phyloP scores from a whole-genome alignment of 2,329 filamentous ascomycete genomes.

The Ceratocystis eucalypticola region DNA sequence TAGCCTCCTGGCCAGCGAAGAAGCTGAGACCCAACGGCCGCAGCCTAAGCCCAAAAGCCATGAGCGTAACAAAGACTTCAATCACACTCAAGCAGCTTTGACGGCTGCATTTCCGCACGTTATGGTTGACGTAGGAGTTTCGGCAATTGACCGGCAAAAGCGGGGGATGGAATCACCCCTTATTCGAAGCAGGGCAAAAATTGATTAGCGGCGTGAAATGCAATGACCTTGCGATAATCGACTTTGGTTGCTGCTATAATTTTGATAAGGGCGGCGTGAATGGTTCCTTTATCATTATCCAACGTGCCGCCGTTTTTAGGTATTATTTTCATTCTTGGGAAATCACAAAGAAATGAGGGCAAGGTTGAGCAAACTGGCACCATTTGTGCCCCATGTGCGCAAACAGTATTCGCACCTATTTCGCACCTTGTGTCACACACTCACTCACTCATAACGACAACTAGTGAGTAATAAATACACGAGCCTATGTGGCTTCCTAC shows the following conservation, averaged over 20 bases:
- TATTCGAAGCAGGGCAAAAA: background rate
- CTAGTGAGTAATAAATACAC: background rate
- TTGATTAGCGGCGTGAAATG: background rate
- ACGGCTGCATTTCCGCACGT: constrained; percentile 11
- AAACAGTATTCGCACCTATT: constrained; percentile 5
- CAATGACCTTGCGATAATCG: background rate
- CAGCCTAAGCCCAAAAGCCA: background rate
- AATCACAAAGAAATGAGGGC: background rate
- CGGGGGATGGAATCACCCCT: background rate
- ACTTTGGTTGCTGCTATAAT: background rate
- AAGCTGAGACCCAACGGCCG: constrained; percentile 39
- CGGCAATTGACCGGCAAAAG: background rate
- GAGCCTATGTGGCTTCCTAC: too few relatives aligned
- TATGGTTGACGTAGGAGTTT: background rate
- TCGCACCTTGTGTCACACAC: constrained; percentile 10
- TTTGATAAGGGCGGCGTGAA: background rate
- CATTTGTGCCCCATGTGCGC: constrained; percentile 2
- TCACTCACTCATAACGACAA: background rate
- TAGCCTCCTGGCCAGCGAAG: constrained; percentile 59
- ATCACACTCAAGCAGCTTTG: background rate
- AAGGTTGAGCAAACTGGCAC: constrained; percentile 1
- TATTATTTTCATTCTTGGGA: background rate
- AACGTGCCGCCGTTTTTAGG: background rate
- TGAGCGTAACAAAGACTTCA: background rate
- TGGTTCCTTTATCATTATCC: background rate